Evolutionary conservation across 306 rosid species (phyloP).

Genomic region (Pyrus betulifolia): DNA sequence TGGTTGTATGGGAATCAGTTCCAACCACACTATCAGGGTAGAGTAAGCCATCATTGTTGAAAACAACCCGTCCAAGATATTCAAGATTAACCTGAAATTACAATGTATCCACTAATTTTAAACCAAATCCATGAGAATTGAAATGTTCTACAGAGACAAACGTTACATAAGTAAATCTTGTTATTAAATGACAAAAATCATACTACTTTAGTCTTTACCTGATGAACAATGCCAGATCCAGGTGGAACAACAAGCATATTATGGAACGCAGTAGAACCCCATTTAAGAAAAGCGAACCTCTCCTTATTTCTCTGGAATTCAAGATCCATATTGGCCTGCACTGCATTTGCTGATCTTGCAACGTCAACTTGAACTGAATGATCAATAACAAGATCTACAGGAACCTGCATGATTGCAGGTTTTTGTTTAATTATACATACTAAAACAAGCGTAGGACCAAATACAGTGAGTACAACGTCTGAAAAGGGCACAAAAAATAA

Average conservation of each 20-base stretch:
- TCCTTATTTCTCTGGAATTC: constrained; percentile 85
- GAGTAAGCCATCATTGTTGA: constrained; percentile 74
- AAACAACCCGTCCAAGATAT: constrained; percentile 90
- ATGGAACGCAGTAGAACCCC: constrained; percentile 88
- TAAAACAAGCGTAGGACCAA: constrained; percentile 13
- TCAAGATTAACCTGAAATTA: constrained; percentile 82
- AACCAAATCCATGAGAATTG: neutral
- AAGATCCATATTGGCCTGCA: constrained; percentile 88
- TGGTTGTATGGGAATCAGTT: constrained; percentile 91
- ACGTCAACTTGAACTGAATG: constrained; percentile 97
- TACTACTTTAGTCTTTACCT: constrained; percentile 39
- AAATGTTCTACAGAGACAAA: neutral
- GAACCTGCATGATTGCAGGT: constrained; percentile 46
- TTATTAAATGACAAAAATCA: neutral
- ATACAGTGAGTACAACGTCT: neutral
- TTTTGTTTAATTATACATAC: neutral
- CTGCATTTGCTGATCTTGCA: constrained; percentile 73
- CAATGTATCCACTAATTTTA: constrained; percentile 8
- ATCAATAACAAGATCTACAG: constrained; percentile 91
- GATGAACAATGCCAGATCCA: constrained; percentile 92
- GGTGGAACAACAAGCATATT: constrained; percentile 98
- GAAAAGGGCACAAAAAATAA: neutral
- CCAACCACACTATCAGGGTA: constrained; percentile 97
- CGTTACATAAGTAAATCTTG: neutral
- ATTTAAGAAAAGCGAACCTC: constrained; percentile 87